Evolutionary conservation across 148 eudicot species (phyloP).

Genomic region (Camellia lanceoleosa): DNA sequence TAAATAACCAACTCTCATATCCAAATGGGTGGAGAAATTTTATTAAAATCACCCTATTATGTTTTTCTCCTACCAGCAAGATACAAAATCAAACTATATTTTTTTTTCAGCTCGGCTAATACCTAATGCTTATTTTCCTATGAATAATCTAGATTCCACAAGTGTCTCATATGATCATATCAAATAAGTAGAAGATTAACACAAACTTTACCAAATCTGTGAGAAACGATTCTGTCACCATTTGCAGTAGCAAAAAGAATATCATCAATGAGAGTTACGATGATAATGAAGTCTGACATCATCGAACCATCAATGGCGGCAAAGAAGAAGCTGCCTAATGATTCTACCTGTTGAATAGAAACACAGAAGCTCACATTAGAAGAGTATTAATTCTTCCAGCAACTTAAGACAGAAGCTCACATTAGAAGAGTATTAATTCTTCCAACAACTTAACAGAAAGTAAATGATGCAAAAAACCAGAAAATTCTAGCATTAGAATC

Average conservation of each 20-base stretch:
- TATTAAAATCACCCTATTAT: not conserved
- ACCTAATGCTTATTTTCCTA: not conserved
- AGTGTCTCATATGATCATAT: conserved; percentile 5
- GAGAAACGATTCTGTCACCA: not conserved
- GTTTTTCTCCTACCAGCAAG: not conserved
- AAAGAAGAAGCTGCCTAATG: not conserved
- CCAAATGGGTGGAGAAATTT: conserved; percentile 8
- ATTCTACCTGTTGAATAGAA: conserved; percentile 10
- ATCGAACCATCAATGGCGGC: not conserved
- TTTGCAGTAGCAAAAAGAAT: not conserved
- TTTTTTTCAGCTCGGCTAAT: not conserved
- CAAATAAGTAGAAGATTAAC: conserved; percentile 7
- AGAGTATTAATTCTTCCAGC: not conserved
- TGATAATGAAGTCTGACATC: not conserved
- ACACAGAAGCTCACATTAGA: not conserved
- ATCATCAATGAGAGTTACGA: not conserved
- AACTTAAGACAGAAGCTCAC: not conserved
- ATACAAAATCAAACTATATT: not conserved
- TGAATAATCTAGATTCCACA: not conserved
- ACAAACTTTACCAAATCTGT: not conserved
- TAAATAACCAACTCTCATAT: not conserved
- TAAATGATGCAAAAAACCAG: not conserved
- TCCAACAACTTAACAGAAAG: not conserved
- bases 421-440: not conserved
- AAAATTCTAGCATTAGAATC: not conserved